Evolutionary conservation across 2,329 filamentous ascomycete genomes (phyloP), one percentile per base, ranked within the genome.

Genomic region (Alternaria sp.): DNA sequence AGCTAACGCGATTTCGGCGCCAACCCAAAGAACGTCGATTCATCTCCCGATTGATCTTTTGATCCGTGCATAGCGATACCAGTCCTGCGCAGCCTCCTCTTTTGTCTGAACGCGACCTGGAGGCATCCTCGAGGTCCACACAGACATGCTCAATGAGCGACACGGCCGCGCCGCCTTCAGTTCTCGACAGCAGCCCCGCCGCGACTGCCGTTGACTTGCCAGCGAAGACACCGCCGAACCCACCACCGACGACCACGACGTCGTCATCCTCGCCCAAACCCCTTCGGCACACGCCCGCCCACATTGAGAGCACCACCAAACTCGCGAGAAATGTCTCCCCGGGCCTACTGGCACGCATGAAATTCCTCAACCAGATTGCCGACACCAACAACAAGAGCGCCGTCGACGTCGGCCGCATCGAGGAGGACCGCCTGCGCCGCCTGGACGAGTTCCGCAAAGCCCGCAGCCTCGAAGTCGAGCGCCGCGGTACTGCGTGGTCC

Each of bases 401-500:
- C 25, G 49, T 59, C 23, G 45, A 77, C 76, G 84, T 92, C 72
- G 90, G 90, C 68, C 88, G 90, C 63, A 88, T 93, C 58, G 85
- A 90, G 71, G 89, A 92, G 79, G 84, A 89, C 68, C 90, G 92
- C 72, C 84, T 93, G 61, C 86, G 88, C 69, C 85, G 89, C 73
- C 86, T 93, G 72, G 90, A 93, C 81, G 83, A 87, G 69, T 87
- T 88, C 63, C 89, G 91, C 76, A 70, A 86, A 68, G 85, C 87
- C 63, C 73, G 84, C 74, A 83, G 81, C 67, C 83, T 83, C 67
- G 83, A 82, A 68, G 83, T 92, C 72, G 85, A 89, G 78, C 86
- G 89, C 75, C 86, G 89, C 73, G 90, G 90, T 76, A 88, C 89
- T 74, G 87, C 90, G 71, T 93, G 91, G 91, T 91, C 88, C 82